Evolutionary conservation across 768 basidiomycete species (phyloP), one percentile per base, ranked within the genome.

Genomic region (Pleurotus tuoliensis): DNA sequence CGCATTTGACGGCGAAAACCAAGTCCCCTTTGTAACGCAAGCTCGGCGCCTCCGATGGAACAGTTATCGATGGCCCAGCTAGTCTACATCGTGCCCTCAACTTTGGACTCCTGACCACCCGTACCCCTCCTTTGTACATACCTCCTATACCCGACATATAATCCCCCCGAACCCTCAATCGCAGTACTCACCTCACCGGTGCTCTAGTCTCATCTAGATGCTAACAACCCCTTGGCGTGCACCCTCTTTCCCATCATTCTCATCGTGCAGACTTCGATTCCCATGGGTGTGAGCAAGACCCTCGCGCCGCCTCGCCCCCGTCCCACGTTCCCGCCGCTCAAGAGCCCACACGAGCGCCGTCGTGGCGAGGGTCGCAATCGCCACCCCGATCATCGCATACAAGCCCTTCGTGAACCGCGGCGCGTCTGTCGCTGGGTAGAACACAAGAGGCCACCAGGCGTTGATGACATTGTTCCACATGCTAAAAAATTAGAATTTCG

Each of bases 401-500:
- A 86, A 83, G 18, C 87, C 88, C 56, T 81, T 88, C 15, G 65
- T 74, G 68, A 89, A 90, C 22, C 71, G 70, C 4, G 88, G 87
- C 4, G 86, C 87, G 51, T 88, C 83, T 22, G 84, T 84, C 4
- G 87, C 86, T n/a, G 82, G 83, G 67, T 88, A 89, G 66, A 87
- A 83, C 18, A 89, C 76, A 6, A 87, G 74, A 45, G 84, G 78
- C 84, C 84, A 87, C 84, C 83, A 86, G 0, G 84, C 83, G 62
- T 86, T 86, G 45, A 87, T 67, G 34, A 75, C 81, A 63, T 86
- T 87, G 69, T 82, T 85, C 78, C 84, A 86, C 82, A 86, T 83
- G 67, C 84, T 84, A 61, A 38, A 43, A 40, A 46, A 40, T 40
- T 25, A 49, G 9, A 47, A 43, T 1, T 30, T 43, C 18, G 34